Base-by-base conservation (phyloP, 2,329 filamentous ascomycete genomes). In the Uncinocarpus reesii region DNA sequence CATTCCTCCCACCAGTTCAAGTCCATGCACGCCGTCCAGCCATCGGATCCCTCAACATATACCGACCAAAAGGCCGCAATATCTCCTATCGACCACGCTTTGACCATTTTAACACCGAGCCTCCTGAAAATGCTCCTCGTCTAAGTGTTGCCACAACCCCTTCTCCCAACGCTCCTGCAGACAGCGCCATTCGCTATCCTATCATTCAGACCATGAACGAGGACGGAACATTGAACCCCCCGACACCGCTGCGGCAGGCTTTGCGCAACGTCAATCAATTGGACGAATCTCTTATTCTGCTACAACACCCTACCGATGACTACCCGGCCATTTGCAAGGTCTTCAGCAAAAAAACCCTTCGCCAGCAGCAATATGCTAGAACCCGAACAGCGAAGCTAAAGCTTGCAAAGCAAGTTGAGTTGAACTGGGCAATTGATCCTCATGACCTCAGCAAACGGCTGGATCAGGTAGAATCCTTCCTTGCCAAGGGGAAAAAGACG, bases 401-500 rank as follows among this genome's bases (percentile, higher is more conserved):
- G 4, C 10, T 59, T 56, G 61, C 65, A 13, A 95, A 95, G 69
- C 82, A 83, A 61, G 65, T 95, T n/a, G 89, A 95, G 68, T 58
- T 96, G 57, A 90, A 87, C 64, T 96, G 89, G 89, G 81, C 83
- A 28, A 93, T 94, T 59, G 81, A 80, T 52, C 61, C 66, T 10
- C 77, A 90, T 61, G 89, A 95, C 69, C 64, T 95, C 45, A 68
- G 68, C n/a, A 81, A 85, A 62, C 78, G 82, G 60, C 62, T 92
- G 63, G 76, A 76, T 59, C 78, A 80, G 67, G 63, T 90, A 58
- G 67, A 67, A 52, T 73, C 69, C 47, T 95, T 95, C 61, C 61
- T 95, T 61, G 69, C 63, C 7, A 86, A 86, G 63, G 88, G 88
- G 1, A 75, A 77, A 62, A 80, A 75, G 61, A 86, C 95, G 16